Evolutionary conservation across 805 yeast species (phyloP), one percentile per base, ranked within the genome.

Genomic region (Wickerhamiella vanderwaltii): DNA sequence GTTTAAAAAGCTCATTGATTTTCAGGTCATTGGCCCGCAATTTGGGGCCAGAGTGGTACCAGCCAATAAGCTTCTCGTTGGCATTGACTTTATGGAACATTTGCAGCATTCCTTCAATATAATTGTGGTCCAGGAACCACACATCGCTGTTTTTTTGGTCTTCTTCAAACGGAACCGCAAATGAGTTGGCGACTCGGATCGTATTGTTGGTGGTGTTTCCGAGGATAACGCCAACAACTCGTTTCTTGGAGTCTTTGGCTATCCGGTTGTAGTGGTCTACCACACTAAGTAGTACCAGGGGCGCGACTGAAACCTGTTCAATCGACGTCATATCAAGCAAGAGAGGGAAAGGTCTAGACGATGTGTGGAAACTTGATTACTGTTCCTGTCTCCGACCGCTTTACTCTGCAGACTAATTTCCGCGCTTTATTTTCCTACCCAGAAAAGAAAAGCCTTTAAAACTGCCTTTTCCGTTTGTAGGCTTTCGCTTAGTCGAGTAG

Each of bases 11-110:
- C 50, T 91, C 95, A 59, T 88, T 88, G 55, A 91, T 91, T 58
- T 81, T 83, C 48, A 91, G 67, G 58, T 91, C 99, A 12, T 93
- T 79, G 1, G 87, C 72, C 53, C 75, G 77, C 50, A 93, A 71
- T 60, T 86, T 86, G 15, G 97, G 96, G 4, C 98, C 99, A 6
- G 95, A 79, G 62, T 91, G 99, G 60, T 91, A 91, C 99, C 99
- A 91, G n/a, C 99, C 99, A 58, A 91, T 77, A 36, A 91, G 69
- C 59, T 77, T 83, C 61, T 91, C 99, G 64, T 84, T 87, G 15
- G 99, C 99, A 64, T 87, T 93, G 60, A 91, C 87, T 61, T 93
- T 91, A 59, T 83, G 85, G 65, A 86, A 88, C 99, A 91, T 91
- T 51, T 86, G 95, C 49, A 86, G 79, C 99, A 91, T 91, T 42